Conservation (phyloP, 2,329 filamentous ascomycete species). For the Aspergillus sp. region DNA sequence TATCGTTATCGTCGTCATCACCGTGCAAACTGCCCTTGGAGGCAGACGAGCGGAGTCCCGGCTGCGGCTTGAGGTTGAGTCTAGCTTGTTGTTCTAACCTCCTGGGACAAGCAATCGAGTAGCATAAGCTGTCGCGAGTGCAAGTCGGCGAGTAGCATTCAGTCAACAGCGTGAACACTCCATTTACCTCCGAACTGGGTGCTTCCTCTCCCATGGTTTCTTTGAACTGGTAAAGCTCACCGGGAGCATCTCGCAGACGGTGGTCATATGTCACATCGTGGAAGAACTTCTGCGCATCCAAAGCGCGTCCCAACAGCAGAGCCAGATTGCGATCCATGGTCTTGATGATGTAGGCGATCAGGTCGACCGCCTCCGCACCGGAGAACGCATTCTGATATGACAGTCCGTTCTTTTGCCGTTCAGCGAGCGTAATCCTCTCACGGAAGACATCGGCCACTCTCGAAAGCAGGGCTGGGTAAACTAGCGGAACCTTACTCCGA, state of each 20-base stretch:
- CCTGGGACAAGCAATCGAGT: constrained; percentile 94
- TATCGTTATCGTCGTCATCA: constrained; percentile 85
- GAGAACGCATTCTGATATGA: constrained; percentile 98
- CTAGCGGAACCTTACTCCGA: constrained; percentile 70
- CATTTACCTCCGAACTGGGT: constrained; percentile 73
- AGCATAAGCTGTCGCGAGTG: constrained; percentile 91
- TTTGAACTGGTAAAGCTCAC: constrained; percentile 95
- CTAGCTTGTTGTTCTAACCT: constrained; percentile 92
- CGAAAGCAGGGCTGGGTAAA: constrained; percentile 93
- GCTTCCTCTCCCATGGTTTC: constrained; percentile 84
- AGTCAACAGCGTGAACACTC: constrained; percentile 91
- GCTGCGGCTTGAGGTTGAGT: constrained; percentile 88
- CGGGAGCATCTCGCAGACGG: constrained; percentile 85
- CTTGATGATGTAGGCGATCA: constrained; percentile 94
- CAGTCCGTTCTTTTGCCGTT: constrained; percentile 93
- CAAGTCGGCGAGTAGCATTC: constrained; percentile 99
- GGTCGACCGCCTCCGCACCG: constrained; percentile 90
- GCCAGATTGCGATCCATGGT: constrained; percentile 95
- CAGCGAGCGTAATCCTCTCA: constrained; percentile 80
- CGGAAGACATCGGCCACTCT: constrained; percentile 89
- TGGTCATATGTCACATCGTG: constrained; percentile 99
- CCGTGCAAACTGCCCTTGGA: constrained; percentile 70
- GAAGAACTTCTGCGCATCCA: constrained; percentile 98
- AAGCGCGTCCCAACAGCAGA: constrained; percentile 80
- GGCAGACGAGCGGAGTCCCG: constrained; percentile 74